These are phyloP conservation scores for Lipomyces yamanashiensis DNA, from an alignment of 805 yeast species.

Conservation along the genomic window DNA sequence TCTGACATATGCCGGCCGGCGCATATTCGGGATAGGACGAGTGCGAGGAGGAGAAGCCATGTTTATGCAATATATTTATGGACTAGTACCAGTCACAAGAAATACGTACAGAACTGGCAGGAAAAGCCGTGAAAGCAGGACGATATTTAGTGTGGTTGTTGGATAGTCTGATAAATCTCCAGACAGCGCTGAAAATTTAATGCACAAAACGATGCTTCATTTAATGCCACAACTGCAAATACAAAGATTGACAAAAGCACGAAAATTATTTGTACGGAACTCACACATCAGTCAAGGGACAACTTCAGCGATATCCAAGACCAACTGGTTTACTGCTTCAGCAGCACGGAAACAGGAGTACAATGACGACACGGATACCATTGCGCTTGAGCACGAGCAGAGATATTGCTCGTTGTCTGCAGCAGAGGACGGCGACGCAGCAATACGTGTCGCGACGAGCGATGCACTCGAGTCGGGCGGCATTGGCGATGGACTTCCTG, in stretches of 20 bases:
- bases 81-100: no score
- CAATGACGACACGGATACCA: conserved; percentile 5
- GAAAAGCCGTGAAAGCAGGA: no score
- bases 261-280: background rate
- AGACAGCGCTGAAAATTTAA: background rate
- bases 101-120: no score
- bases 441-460: background rate
- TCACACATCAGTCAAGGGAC: background rate
- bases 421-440: background rate
- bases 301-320: background rate
- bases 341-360: background rate
- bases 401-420: background rate
- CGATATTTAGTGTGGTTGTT: no score
- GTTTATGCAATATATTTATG: no score
- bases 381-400: background rate
- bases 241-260: background rate
- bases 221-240: background rate
- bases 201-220: background rate
- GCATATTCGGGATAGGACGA: conserved; percentile 16
- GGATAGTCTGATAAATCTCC: background rate
- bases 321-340: background rate
- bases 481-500: conserved; percentile 3
- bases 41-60: conserved; percentile 8
- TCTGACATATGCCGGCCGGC: conserved; percentile 11
- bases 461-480: conserved; percentile 2